A percentile compares a stretch with the other conserved stretches of the same genome.
Conservation (phyloP, 2,329 filamentous ascomycete genomes). For the Pseudocercospora crystallina region DNA sequence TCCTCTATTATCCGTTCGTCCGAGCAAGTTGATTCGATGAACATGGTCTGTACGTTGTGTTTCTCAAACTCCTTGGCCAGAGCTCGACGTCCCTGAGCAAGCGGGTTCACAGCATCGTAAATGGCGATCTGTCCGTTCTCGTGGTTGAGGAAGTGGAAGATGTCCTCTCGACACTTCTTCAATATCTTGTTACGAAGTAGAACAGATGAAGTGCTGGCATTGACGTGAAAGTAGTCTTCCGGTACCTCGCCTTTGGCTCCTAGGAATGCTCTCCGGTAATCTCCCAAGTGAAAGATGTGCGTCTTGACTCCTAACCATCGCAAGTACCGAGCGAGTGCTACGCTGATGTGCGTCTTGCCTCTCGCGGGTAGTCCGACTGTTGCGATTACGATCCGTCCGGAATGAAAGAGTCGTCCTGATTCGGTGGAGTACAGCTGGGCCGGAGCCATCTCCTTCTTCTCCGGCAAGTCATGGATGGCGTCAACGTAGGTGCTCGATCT, state of each 20-base stretch:
- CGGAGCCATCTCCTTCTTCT: constrained; percentile 81
- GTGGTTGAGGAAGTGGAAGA: constrained; percentile 92
- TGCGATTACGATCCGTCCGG: constrained; percentile 92
- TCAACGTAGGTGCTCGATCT: constrained; percentile 96
- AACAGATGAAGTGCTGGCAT: constrained; percentile 89
- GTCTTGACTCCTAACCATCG: constrained; percentile 98
- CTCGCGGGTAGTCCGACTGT: constrained; percentile 93
- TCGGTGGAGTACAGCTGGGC: constrained; percentile 98
- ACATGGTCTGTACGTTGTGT: constrained; percentile 91
- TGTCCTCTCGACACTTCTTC: constrained; percentile 95
- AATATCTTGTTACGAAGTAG: constrained; percentile 94
- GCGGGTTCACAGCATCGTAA: constrained; percentile 95
- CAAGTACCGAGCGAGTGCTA: constrained; percentile 90
- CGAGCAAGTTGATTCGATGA: constrained; percentile 93
- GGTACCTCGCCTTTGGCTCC: constrained; percentile 81
- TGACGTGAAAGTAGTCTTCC: constrained; percentile 96
- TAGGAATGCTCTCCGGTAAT: constrained; percentile 90
- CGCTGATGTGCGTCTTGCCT: constrained; percentile 97
- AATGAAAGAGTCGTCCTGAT: constrained; percentile 94
- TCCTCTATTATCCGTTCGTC: constrained; percentile 92
- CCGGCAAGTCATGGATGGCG: constrained; percentile 89
- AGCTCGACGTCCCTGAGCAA: constrained; percentile 75
- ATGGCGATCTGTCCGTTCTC: constrained; percentile 98
- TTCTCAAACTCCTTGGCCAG: constrained; percentile 97
- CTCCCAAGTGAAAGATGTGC: constrained; percentile 93